Evolutionary conservation across 2,329 filamentous ascomycete genomes (phyloP).

Genomic region (Botryosphaeria dothidea): DNA sequence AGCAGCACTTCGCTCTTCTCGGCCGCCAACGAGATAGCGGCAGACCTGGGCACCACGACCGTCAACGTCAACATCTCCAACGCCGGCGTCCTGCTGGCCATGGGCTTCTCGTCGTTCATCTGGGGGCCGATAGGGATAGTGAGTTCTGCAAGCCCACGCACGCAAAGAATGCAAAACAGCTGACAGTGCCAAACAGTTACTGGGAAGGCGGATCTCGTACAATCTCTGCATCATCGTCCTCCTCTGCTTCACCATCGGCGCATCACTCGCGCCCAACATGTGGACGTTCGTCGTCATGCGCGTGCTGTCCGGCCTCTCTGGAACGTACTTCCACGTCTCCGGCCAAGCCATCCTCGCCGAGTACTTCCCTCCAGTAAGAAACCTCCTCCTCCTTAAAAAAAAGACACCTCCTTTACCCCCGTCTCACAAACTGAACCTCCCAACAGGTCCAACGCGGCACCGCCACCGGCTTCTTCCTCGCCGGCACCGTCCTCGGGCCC

Average conservation of each 20-base stretch:
- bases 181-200: constrained; percentile 14
- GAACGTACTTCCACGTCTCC: constrained; percentile 25
- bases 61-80: constrained; percentile 24
- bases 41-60: constrained; percentile 37
- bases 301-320: constrained; percentile 23
- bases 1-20: constrained; percentile 45
- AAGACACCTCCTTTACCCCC: no score
- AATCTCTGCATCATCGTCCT: constrained; percentile 21
- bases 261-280: constrained; percentile 22
- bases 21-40: constrained; percentile 42
- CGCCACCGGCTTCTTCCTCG: constrained; percentile 46
- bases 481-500: constrained; percentile 45
- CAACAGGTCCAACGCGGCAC: constrained; percentile 42
- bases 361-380: constrained; percentile 24
- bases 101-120: constrained; percentile 23
- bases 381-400: neutral
- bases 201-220: constrained; percentile 22
- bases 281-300: constrained; percentile 24
- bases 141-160: neutral
- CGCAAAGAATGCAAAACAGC: no score
- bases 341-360: constrained; percentile 26
- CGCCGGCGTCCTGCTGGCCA: constrained; percentile 24
- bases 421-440: neutral
- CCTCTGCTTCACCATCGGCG: constrained; percentile 22
- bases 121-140: constrained; percentile 24